phyloP scores from a whole-genome alignment of 2,329 filamentous ascomycete genomes.

The Trichophyton rubrum region DNA sequence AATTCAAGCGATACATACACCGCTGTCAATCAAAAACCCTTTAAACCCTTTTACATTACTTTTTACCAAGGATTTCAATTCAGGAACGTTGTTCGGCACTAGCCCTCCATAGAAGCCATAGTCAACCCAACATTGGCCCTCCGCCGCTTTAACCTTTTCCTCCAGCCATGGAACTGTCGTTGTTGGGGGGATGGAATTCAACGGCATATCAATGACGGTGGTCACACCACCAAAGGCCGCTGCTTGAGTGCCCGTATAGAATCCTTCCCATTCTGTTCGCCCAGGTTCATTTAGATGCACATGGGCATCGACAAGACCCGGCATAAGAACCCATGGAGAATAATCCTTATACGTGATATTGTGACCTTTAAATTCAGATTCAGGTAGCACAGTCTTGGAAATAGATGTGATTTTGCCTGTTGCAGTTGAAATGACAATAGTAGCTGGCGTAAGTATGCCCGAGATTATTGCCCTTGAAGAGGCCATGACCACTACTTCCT shows the following conservation, averaged over 20 bases:
- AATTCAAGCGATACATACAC: conserved; percentile 47
- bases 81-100: conserved; percentile 71
- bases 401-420: conserved; percentile 79
- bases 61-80: conserved; percentile 68
- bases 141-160: conserved; percentile 73
- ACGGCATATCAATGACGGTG: conserved; percentile 92
- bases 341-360: conserved; percentile 61
- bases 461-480: conserved; percentile 75
- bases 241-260: conserved; percentile 85
- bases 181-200: conserved; percentile 93
- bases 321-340: conserved; percentile 71
- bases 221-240: conserved; percentile 94
- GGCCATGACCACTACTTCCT: conserved; percentile 50
- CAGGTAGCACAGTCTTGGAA: conserved; percentile 59
- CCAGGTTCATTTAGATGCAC: conserved; percentile 97
- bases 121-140: conserved; percentile 91
- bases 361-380: conserved; percentile 58
- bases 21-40: conserved; percentile 92
- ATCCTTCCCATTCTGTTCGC: conserved; percentile 95
- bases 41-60: conserved; percentile 92
- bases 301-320: conserved; percentile 89
- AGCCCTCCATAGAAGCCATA: conserved; percentile 97
- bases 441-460: conserved; percentile 65
- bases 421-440: conserved; percentile 60
- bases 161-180: conserved; percentile 72